Evolutionary conservation across 352 stramenopile species (phyloP), one percentile per base, ranked within the genome.

Genomic region (Phytophthora pisi): DNA sequence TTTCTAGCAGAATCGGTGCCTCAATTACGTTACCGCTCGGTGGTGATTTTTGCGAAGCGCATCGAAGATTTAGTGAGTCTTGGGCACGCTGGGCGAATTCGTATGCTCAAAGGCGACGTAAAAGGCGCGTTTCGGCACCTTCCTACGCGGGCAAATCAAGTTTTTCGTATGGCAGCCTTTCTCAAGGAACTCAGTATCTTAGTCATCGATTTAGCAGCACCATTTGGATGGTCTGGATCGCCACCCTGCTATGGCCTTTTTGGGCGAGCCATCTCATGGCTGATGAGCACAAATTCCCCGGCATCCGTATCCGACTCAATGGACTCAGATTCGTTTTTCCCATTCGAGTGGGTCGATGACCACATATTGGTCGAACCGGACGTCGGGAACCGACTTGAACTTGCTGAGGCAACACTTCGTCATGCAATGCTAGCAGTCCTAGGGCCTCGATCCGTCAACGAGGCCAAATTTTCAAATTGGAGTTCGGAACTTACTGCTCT

Each of bases 311-410:
- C 15, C 1, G 3, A 4, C 8, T 45, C 23, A 7, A 28, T 1
- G 0, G 68, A 77, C 20, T 9, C 2, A 0, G 42, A 68, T 7
- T 20, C 51, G 1, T 75, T 75, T 26, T 78, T 70, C 18, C 24
- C 36, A 0, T 81, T 65, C 26, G 69, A 74, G n/a, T 81, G 69
- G 73, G 59, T 75, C 1, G 73, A 78, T 24, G 73, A 74, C 40
- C 69, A 78, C 18, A 52, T 75, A 9, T 16, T 78, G 18, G 49
- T 81, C 5, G 72, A 77, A 46, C 0, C 40, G 3, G 53, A 70
- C 8, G 9, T n/a, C 3, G 9, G 16, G 3, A 10, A 42, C 13
- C 36, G 36, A 10, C 9, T 42, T 13, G 9, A 42, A 13, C 36
- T 42, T n/a, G 36, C 36, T 16, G 36, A 9, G 16, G 1, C 36